These are phyloP conservation scores for Dactylonectria macrodidyma DNA, from an alignment of 2,329 filamentous ascomycete genomes.

Conservation along the genomic window DNA sequence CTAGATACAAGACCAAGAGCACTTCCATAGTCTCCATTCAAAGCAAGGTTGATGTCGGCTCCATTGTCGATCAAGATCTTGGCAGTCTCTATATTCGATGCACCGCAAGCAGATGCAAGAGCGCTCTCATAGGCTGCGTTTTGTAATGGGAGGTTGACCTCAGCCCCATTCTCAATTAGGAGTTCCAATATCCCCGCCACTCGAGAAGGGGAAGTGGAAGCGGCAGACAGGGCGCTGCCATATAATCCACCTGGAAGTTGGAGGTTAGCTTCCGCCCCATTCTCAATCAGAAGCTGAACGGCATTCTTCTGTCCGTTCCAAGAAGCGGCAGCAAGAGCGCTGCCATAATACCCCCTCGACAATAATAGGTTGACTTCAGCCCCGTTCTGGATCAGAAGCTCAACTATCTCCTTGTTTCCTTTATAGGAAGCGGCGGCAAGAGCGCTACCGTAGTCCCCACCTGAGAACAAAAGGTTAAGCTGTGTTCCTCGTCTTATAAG, in stretches of 20 bases:
- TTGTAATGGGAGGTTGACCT: neutral
- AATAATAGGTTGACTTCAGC: neutral
- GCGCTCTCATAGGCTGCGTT: neutral
- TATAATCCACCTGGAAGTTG: neutral
- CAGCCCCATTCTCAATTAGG: neutral
- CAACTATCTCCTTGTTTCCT: neutral
- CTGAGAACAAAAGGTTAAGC: neutral
- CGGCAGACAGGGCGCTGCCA: neutral
- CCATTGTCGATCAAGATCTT: neutral
- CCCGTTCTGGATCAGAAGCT: neutral
- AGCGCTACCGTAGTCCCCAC: neutral
- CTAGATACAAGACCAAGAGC: neutral
- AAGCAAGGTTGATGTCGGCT: neutral
- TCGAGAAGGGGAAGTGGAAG: neutral
- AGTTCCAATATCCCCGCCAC: neutral
- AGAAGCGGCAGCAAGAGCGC: neutral
- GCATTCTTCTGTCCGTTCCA: neutral
- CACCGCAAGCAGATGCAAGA: neutral
- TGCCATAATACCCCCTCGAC: neutral
- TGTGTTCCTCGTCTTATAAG: neutral
- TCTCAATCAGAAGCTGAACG: neutral
- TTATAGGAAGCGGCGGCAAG: neutral
- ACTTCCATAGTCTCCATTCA: neutral
- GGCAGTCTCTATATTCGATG: neutral
- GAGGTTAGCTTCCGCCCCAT: neutral